These are phyloP conservation scores for Rhizophora apiculata DNA, from an alignment of 345 rosid species.

Conservation along the genomic window DNA sequence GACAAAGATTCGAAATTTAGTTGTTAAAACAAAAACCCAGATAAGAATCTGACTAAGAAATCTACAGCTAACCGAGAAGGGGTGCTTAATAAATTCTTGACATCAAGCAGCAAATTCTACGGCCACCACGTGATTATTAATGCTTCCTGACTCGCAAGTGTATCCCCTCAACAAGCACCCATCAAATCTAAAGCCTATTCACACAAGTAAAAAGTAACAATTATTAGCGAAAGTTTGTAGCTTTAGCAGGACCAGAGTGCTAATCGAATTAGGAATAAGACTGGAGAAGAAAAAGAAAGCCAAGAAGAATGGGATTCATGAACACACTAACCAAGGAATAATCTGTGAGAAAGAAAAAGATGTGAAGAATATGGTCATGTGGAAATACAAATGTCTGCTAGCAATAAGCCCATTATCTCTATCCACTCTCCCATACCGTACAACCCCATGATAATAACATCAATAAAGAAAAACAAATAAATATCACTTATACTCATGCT, in stretches of 20 bases:
- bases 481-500: not conserved
- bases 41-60: constrained; percentile 33
- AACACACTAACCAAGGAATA: constrained; percentile 31
- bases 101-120: not conserved
- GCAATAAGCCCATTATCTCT: constrained; percentile 42
- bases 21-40: constrained; percentile 4
- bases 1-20: constrained; percentile 32
- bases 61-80: constrained; percentile 7
- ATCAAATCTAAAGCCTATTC: constrained; percentile 13
- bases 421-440: constrained; percentile 28
- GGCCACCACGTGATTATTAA: constrained; percentile 18
- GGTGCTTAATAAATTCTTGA: constrained; percentile 9
- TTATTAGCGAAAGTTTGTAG: not conserved
- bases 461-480: not conserved
- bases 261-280: constrained; percentile 21
- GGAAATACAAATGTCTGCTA: constrained; percentile 44
- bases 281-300: constrained; percentile 21
- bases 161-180: not conserved
- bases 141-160: constrained; percentile 30
- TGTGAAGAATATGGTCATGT: constrained; percentile 43
- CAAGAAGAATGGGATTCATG: constrained; percentile 25
- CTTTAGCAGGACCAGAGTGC: not conserved
- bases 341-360: constrained; percentile 32
- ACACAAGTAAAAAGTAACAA: not conserved
- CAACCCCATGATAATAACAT: not conserved